phyloP scores from a whole-genome alignment of 345 rosid genomes.

The Euphorbia peplus region DNA sequence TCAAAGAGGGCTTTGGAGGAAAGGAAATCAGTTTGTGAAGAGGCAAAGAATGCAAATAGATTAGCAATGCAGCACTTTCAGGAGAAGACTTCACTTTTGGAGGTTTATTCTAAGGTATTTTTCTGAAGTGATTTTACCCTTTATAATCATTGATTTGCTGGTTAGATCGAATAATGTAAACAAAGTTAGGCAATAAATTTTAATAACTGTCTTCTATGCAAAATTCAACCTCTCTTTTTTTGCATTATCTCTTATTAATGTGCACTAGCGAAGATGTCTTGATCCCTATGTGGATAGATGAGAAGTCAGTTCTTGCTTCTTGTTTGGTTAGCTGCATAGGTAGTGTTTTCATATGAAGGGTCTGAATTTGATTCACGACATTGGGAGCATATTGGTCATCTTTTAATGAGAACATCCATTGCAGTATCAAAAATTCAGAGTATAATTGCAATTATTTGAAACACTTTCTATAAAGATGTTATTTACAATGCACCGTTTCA shows the following conservation, averaged over 20 bases:
- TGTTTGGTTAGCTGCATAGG: not conserved
- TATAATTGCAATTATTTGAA: not conserved
- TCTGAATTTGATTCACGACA: not conserved
- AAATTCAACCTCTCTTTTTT: not conserved
- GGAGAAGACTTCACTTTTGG: constrained; percentile 61
- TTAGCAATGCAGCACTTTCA: constrained; percentile 62
- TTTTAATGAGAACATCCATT: not conserved
- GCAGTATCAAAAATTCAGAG: not conserved
- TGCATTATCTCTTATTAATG: not conserved
- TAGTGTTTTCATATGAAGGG: not conserved
- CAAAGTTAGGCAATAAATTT: not conserved
- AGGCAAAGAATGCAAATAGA: constrained; percentile 69
- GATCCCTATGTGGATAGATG: not conserved
- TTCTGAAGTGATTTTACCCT: constrained; percentile 10
- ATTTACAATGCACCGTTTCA: not conserved
- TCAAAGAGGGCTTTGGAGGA: constrained; percentile 77
- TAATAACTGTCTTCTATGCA: not conserved
- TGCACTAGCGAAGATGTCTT: not conserved
- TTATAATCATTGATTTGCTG: constrained; percentile 7
- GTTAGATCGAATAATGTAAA: constrained; percentile 1
- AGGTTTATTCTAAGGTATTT: constrained; percentile 74
- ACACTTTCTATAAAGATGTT: not conserved
- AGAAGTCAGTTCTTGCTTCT: not conserved
- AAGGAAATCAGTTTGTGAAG: constrained; percentile 60
- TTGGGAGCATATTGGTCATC: not conserved